These are phyloP conservation scores for Apiotrichum porosum DNA, from an alignment of 1,284 basidiomycete genomes.

Conservation along the genomic window DNA sequence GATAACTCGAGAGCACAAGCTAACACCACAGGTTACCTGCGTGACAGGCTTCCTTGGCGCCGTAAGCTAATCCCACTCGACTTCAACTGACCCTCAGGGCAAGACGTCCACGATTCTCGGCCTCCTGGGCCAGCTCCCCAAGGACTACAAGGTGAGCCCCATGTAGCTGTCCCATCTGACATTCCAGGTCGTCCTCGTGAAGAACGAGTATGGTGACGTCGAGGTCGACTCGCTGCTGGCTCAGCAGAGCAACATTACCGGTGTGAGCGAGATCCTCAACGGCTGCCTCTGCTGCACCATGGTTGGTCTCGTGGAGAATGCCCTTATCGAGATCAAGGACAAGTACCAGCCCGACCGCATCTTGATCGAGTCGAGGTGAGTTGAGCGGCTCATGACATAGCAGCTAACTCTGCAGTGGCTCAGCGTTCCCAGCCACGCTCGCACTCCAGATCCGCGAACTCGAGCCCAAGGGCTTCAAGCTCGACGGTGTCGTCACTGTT, in stretches of 20 bases:
- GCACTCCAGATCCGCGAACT: constrained; percentile 86
- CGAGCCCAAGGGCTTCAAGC: constrained; percentile 67
- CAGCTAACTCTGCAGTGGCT: too few species aligned
- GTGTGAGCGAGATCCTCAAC: constrained; percentile 84
- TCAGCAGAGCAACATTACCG: constrained; percentile 70
- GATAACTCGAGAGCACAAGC: too few species aligned
- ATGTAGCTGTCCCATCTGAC: constrained; percentile 1
- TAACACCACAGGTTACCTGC: constrained; percentile 57
- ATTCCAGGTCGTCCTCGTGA: constrained; percentile 68
- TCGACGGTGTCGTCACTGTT: constrained; percentile 84
- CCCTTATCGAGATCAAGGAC: constrained; percentile 80
- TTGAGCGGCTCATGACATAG: constrained; percentile 14
- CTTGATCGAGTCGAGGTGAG: constrained; percentile 85
- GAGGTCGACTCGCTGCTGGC: constrained; percentile 80
- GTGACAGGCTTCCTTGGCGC: constrained; percentile 67
- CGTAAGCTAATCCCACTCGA: constrained; percentile 17
- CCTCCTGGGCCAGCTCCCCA: constrained; percentile 68
- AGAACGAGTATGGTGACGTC: constrained; percentile 52
- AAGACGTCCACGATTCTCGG: constrained; percentile 67
- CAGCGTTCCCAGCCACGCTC: constrained; percentile 67
- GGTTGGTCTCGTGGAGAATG: constrained; percentile 85
- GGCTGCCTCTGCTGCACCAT: constrained; percentile 90
- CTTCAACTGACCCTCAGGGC: constrained; percentile 31
- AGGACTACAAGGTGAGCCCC: constrained; percentile 57
- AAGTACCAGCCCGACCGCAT: constrained; percentile 78